phyloP scores from a whole-genome alignment of 1,284 basidiomycete species.

The Austropuccinia psidii region DNA sequence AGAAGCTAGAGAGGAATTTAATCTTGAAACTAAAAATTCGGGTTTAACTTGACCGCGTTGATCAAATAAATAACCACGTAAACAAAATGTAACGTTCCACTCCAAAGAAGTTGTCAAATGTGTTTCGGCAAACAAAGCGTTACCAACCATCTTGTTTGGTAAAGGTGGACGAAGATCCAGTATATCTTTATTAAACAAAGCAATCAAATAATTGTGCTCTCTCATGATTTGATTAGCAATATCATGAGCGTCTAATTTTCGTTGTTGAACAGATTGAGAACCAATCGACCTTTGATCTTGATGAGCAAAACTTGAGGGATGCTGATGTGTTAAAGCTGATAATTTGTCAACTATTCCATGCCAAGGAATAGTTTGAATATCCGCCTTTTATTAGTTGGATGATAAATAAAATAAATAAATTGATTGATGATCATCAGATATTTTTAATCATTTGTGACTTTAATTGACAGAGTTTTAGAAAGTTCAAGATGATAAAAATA shows the following conservation, averaged over 20 bases:
- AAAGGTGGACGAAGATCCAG: slow-evolving; percentile 75
- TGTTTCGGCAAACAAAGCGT: slow-evolving; percentile 32
- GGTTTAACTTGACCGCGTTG: slow-evolving; percentile 74
- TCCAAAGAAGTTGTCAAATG: slow-evolving; percentile 75
- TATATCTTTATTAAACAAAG: slow-evolving; percentile 92
- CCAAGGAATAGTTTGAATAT: slow-evolving; percentile 97
- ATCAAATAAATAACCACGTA: slow-evolving; percentile 91
- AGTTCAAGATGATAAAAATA: not conserved
- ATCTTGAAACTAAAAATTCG: slow-evolving; percentile 77
- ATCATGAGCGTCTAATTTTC: slow-evolving; percentile 83
- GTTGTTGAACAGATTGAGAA: slow-evolving; percentile 43
- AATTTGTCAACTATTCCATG: slow-evolving; percentile 85
- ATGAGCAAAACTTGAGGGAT: slow-evolving; percentile 34
- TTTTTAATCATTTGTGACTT: too few relatives aligned
- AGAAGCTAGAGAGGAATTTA: slow-evolving; percentile 67
- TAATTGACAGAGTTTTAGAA: too few relatives aligned
- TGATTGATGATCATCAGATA: too few relatives aligned
- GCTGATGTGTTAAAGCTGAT: slow-evolving; percentile 41
- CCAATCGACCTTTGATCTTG: slow-evolving; percentile 46
- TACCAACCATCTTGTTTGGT: slow-evolving; percentile 51
- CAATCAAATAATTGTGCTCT: slow-evolving; percentile 96
- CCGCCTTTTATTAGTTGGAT: slow-evolving; percentile 57
- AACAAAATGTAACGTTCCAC: slow-evolving; percentile 90
- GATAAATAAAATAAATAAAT: not conserved
- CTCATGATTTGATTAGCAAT: slow-evolving; percentile 92